Percentiles rank a stretch among this genome's conserved stretches.
Conservation (phyloP, 768 basidiomycete genomes). For the Panaeolus papilionaceus region DNA sequence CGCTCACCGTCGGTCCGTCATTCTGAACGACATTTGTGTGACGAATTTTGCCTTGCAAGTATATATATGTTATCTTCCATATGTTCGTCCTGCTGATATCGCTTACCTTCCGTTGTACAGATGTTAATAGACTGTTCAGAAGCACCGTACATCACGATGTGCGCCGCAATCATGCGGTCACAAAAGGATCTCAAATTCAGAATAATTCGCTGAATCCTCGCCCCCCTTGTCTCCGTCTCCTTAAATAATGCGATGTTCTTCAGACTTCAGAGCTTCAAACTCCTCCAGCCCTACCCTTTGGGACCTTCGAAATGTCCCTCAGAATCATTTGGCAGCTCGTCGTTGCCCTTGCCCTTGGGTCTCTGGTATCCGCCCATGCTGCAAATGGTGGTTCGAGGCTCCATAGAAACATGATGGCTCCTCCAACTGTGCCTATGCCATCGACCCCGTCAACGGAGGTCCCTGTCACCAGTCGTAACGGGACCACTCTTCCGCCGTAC, state of each 20-base stretch:
- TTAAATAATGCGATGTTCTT: constrained; percentile 1
- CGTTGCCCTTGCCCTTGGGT: neutral
- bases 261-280: neutral
- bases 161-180: constrained; percentile 2
- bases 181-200: neutral
- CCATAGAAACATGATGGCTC: constrained; percentile 49
- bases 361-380: constrained; percentile 24
- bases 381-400: constrained; percentile 43
- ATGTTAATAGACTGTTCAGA: constrained; percentile 19
- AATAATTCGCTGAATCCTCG: constrained; percentile 27
- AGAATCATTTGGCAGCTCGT: neutral
- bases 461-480: constrained; percentile 50
- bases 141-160: constrained; percentile 14
- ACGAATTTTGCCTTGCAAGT: constrained; percentile 4
- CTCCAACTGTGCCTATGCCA: constrained; percentile 43
- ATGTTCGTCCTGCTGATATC: constrained; percentile 14
- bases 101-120: neutral
- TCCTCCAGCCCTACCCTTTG: neutral
- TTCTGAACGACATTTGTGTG: neutral
- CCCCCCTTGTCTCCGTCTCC: constrained; percentile 15
- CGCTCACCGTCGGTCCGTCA: constrained; percentile 20
- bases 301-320: neutral
- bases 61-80: constrained; percentile 18
- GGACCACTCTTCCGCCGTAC: constrained; percentile 50
- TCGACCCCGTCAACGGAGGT: constrained; percentile 30